These are phyloP conservation scores for Chaetomium sp. DNA, from an alignment of 2,329 filamentous ascomycete genomes.

Conservation along the genomic window DNA sequence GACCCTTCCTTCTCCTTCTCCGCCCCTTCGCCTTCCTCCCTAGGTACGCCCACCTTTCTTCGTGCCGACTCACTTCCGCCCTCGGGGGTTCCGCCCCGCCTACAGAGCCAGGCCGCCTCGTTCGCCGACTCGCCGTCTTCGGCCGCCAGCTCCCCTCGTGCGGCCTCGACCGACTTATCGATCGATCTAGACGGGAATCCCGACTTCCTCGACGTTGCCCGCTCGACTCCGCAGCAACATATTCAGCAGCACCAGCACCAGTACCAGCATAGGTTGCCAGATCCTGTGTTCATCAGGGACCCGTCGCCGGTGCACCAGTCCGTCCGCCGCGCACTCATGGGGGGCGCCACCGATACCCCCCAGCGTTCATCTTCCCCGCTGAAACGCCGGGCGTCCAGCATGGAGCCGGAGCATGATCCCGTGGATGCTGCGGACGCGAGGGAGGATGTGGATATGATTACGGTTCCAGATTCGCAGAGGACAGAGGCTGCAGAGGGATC, in stretches of 20 bases:
- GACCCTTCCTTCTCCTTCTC: constrained; percentile 46
- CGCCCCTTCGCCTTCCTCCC: constrained; percentile 34
- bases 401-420: constrained; percentile 42
- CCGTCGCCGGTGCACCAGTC: constrained; percentile 47
- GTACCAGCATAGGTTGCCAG: constrained; percentile 1
- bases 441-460: constrained; percentile 43
- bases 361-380: constrained; percentile 59
- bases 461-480: constrained; percentile 23
- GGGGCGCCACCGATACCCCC: constrained; percentile 50
- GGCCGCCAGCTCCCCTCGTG: constrained; percentile 51
- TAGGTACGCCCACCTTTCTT: constrained; percentile 36
- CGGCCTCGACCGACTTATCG: constrained; percentile 51
- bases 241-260: too few relatives aligned
- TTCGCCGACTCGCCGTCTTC: constrained; percentile 48
- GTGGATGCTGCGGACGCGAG: constrained; percentile 30
- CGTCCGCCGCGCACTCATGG: constrained; percentile 51
- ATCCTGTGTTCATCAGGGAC: constrained; percentile 34
- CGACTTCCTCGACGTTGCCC: constrained; percentile 36
- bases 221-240: constrained; percentile 30
- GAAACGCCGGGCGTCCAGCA: constrained; percentile 57
- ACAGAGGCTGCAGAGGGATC: constrained; percentile 14
- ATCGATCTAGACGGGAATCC: constrained; percentile 49
- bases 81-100: constrained; percentile 45
- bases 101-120: constrained; percentile 41
- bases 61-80: constrained; percentile 39